A percentile compares a stretch with the other conserved stretches of the same genome.
phyloP scores from a whole-genome alignment of 768 basidiomycete species.

The Serendipita vermifera region DNA sequence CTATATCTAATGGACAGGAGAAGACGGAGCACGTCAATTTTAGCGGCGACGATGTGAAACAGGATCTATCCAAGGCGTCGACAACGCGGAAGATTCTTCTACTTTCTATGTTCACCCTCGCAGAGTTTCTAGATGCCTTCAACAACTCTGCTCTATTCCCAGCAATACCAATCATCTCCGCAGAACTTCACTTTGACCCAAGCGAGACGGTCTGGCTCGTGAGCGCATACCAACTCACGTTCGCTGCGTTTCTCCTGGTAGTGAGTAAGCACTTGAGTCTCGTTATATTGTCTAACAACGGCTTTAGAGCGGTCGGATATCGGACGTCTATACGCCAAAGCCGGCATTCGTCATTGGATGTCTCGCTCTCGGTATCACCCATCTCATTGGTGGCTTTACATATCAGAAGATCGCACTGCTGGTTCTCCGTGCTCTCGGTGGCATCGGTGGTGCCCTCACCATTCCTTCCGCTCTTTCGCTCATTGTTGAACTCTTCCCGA shows the following conservation, averaged over 20 bases:
- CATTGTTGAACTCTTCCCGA: slow-evolving; percentile 38
- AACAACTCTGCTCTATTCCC: no score
- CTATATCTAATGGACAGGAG: no score
- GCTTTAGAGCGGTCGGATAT: no score
- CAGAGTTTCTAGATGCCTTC: no score
- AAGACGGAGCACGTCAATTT: no score
- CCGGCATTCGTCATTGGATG: slow-evolving; percentile 28
- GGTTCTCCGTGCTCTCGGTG: slow-evolving; percentile 23
- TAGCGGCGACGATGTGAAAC: no score
- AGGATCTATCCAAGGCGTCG: no score
- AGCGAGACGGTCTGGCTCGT: slow-evolving; percentile 29
- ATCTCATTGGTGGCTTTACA: slow-evolving; percentile 24
- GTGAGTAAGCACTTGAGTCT: slow-evolving; percentile 16
- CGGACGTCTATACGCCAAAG: no score
- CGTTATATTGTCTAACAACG: no score
- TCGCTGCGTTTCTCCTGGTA: slow-evolving; percentile 31
- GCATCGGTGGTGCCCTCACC: slow-evolving; percentile 36
- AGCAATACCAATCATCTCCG: no score
- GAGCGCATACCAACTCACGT: slow-evolving; percentile 31
- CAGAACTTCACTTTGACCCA: slow-evolving; percentile 17
- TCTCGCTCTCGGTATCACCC: slow-evolving; percentile 20
- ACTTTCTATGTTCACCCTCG: no score
- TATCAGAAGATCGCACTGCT: slow-evolving; percentile 23
- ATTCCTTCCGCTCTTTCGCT: slow-evolving; percentile 38
- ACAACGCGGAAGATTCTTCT: no score